Evolutionary conservation across 371 early-diverging fungal genomes (phyloP).

Genomic region (Mortierella polycephala): DNA sequence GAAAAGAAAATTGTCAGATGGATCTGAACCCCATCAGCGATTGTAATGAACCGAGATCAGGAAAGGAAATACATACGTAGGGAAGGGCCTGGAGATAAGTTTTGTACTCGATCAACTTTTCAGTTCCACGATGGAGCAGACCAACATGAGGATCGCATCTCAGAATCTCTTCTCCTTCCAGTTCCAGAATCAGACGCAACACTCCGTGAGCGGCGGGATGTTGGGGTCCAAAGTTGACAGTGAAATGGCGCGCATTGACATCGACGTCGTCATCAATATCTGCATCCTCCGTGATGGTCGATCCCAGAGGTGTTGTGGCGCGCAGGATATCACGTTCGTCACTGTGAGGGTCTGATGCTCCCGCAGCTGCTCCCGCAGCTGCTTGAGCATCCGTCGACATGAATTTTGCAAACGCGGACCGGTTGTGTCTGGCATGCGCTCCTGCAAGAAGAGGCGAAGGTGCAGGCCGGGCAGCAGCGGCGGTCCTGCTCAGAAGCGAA

Average conservation of each 20-base stretch:
- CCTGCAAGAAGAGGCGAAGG: slow-evolving; percentile 16
- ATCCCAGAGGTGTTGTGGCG: slow-evolving; percentile 25
- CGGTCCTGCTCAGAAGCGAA: slow-evolving; percentile 32
- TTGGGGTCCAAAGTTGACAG: slow-evolving; percentile 99
- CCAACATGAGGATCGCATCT: slow-evolving; percentile 98
- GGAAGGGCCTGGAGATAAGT: slow-evolving; percentile 97
- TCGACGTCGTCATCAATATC: slow-evolving; percentile 63
- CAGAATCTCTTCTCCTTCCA: slow-evolving; percentile 92
- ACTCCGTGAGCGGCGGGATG: slow-evolving; percentile 99
- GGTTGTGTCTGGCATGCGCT: neutral
- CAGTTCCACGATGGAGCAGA: slow-evolving; percentile 96
- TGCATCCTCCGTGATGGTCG: slow-evolving; percentile 42
- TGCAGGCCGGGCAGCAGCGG: slow-evolving; percentile 20
- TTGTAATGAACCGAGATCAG: too few relatives aligned
- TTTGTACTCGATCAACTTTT: slow-evolving; percentile 98
- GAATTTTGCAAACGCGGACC: slow-evolving; percentile 19
- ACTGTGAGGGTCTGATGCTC: slow-evolving; percentile 16
- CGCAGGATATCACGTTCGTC: slow-evolving; percentile 19
- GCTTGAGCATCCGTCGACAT: slow-evolving; percentile 38
- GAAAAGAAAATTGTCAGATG: slow-evolving; percentile 1
- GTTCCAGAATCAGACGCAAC: slow-evolving; percentile 94
- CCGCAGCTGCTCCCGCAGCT: neutral
- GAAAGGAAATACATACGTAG: slow-evolving; percentile 62
- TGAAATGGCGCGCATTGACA: slow-evolving; percentile 76
- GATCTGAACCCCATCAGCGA: neutral